Percentiles rank a stretch among this genome's conserved stretches.
These are phyloP conservation scores for Teunomyces kruisii DNA, from an alignment of 805 yeast species.

Conservation along the genomic window DNA sequence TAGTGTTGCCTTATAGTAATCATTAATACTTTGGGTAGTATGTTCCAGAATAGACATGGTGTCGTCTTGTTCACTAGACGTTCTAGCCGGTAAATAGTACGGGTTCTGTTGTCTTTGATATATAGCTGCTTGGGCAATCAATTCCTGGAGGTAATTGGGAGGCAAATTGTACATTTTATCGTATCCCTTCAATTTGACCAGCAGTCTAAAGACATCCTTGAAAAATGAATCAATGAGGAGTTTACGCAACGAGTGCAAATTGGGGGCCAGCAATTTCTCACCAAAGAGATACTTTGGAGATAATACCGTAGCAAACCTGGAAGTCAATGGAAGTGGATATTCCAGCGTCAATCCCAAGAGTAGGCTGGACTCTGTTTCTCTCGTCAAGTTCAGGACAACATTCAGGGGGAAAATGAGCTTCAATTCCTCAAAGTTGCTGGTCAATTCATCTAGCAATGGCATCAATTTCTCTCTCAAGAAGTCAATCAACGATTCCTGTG, in stretches of 20 bases:
- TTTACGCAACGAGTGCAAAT: slow-evolving; percentile 3
- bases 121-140: slow-evolving; percentile 21
- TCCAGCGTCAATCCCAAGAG: not conserved
- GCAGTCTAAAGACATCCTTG: slow-evolving; percentile 5
- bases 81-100: slow-evolving; percentile 29
- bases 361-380: slow-evolving; percentile 22
- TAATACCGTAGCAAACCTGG: not conserved
- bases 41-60: not conserved
- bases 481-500: slow-evolving; percentile 10
- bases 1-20: slow-evolving; percentile 6
- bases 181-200: not conserved
- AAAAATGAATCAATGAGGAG: slow-evolving; percentile 10
- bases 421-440: not conserved
- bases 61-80: slow-evolving; percentile 3
- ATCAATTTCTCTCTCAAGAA: slow-evolving; percentile 25
- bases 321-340: not conserved
- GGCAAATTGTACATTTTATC: slow-evolving; percentile 17
- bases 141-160: slow-evolving; percentile 19
- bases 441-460: slow-evolving; percentile 26
- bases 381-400: slow-evolving; percentile 16
- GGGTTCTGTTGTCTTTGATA: slow-evolving; percentile 26
- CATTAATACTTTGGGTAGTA: not conserved
- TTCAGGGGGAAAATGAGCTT: not conserved
- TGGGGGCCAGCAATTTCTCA: not conserved
- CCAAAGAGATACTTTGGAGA: slow-evolving; percentile 1